Evolutionary conservation across 192 early-diverging fungal genomes (phyloP).

Genomic region (Umbelopsis sp.): DNA sequence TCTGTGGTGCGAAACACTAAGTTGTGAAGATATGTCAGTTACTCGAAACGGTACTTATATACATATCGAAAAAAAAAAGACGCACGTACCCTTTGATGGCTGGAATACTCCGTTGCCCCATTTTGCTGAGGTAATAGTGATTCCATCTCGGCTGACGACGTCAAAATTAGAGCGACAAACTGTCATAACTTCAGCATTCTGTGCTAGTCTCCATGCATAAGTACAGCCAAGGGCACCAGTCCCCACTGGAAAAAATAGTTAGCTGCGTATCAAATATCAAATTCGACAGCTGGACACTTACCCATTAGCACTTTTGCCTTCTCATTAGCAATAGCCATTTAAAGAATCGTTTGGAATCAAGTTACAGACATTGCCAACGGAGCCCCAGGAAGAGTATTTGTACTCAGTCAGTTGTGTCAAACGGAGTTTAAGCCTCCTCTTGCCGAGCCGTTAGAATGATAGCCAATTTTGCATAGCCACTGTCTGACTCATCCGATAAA

Average conservation of each 20-base stretch:
- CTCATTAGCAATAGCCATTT: neutral
- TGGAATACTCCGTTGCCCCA: slow-evolving; percentile 5
- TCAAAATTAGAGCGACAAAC: slow-evolving; percentile 68
- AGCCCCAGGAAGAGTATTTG: no score
- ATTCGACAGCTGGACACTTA: neutral
- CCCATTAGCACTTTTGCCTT: neutral
- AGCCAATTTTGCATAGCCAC: no score
- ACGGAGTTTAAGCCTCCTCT: no score
- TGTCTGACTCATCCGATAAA: no score
- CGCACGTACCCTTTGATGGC: neutral
- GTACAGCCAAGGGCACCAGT: slow-evolving; percentile 63
- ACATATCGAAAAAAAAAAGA: neutral
- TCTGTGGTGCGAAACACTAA: slow-evolving; percentile 37
- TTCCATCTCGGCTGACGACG: slow-evolving; percentile 35
- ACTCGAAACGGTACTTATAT: neutral
- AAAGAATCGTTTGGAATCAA: no score
- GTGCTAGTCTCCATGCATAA: slow-evolving; percentile 59
- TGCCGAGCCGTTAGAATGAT: no score
- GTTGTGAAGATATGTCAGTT: neutral
- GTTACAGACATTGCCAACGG: no score
- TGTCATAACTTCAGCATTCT: slow-evolving; percentile 52
- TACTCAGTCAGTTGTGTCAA: no score
- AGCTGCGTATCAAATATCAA: no score
- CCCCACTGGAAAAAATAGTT: slow-evolving; percentile 40
- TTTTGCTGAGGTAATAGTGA: slow-evolving; percentile 10